These are phyloP conservation scores for Colletotrichum sp. DNA, from an alignment of 2,329 filamentous ascomycete species.

Conservation along the genomic window DNA sequence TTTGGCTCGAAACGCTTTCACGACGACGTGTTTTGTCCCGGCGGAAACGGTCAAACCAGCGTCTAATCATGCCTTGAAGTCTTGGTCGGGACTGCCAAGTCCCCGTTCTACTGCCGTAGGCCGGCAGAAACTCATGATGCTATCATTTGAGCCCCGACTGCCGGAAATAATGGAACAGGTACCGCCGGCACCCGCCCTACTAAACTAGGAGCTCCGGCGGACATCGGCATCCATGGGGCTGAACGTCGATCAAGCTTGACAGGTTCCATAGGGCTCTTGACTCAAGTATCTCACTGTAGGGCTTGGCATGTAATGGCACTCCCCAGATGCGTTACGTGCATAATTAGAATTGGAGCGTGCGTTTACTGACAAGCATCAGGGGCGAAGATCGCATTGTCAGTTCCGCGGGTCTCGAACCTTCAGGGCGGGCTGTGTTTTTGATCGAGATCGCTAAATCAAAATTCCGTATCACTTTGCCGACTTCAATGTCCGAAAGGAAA, in stretches of 20 bases:
- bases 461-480: accelerated
- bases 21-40: neutral
- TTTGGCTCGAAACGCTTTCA: neutral
- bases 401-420: neutral
- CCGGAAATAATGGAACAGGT: accelerated
- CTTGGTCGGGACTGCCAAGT: neutral
- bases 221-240: neutral
- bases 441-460: neutral
- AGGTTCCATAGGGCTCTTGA: neutral
- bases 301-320: neutral
- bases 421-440: neutral
- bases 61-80: neutral
- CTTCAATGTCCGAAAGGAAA: neutral
- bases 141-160: accelerated
- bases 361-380: neutral
- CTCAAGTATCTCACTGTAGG: neutral
- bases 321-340: neutral
- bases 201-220: neutral
- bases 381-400: neutral
- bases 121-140: neutral
- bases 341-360: neutral
- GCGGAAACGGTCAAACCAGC: neutral
- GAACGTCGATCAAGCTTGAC: neutral
- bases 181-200: too few species aligned
- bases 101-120: neutral